Base-by-base conservation (phyloP, 257 asterid species). In the Eustoma russellianum region DNA sequence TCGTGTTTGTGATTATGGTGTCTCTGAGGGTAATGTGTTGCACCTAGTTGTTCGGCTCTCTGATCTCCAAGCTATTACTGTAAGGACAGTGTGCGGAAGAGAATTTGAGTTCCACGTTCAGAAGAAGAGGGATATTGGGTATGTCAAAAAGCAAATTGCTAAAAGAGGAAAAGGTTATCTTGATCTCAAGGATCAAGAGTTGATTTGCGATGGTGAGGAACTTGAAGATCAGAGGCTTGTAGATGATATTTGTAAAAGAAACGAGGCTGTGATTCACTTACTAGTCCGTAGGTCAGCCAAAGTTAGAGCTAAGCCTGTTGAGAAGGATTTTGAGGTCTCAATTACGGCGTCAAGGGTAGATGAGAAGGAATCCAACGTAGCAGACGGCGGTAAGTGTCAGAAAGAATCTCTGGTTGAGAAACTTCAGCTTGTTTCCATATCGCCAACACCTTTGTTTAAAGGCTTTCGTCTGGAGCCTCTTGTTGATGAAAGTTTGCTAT, bases 181-280 rank as follows among this genome's bases (percentile, higher is more conserved):
- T 16, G 59, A 78, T 62, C 88, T 76, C 11, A 68, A 67, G 63
- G 83, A 78, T 60, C 88, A 78, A 47, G 84, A 78, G 63, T 63
- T 84, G 69, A 64, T 79, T 43, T 72, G 77, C 54, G 76, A 84
- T 64, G 86, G 74, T 10, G 87, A 79, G 74, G 90, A 75, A 68
- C 85, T 88, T 33, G 96, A 88, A 66, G 97, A 84, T 62, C 87
- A 82, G 72, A 76, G 84, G 55, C 67, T 80, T 49, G 61, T 88
- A 56, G 82, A 77, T 35, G 93, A 84, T 69, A 70, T 83, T 38
- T 81, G 89, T 33, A 76, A 49, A 55, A 72, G 67, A 61, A 66
- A 75, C n/a, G 79, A 66, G 40, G 84, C 89, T 1, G 86, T 69
- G n/a, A 70, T 85, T 66, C 93, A 80, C 74, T 76, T 85, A 54